Base-by-base conservation (phyloP, 768 basidiomycete species). In the Boletellus emodensis region DNA sequence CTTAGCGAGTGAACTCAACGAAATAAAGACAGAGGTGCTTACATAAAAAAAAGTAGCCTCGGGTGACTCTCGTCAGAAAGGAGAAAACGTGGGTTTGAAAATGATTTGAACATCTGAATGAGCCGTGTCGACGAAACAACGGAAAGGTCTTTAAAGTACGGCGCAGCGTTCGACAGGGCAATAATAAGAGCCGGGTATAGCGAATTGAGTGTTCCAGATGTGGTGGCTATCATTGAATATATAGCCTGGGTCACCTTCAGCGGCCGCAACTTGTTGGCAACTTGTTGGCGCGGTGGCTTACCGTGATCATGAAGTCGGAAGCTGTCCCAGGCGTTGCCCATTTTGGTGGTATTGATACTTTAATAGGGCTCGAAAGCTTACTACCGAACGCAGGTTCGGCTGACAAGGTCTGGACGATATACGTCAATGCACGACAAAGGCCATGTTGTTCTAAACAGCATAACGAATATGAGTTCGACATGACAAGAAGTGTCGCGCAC, bases 41-140 rank as follows among this genome's bases (percentile, higher is more conserved):
- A 91, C 90, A 94, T 85, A 66, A 92, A 96, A 70, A 90, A 98
- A 30, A 97, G 77, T 28, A 97, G 71, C 53, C 96, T 73, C 1
- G 96, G 96, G 63, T 97, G 93, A 7, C 94, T 92, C 68, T 97
- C 96, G 55, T 98, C 96, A 3, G 90, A 85, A 17, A 99, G 71
- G 32, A 98, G 72, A 68, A 97, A 97, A 3, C 83, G 72, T 0
- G 96, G 90, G 52, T 86, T 90, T 6, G 92, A 85, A 64, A 99
- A 95, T 0, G 95, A 91, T 26, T 80, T 85, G 70, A 96, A 92
- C 6, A 98, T 78, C 67, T 96, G 93, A 33, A 94, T 65, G 7
- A 99, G 76, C 15, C 90, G 79, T 6, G 89, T 87, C 3, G 93
- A 87, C 12, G 92, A 83, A 30, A 84, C 82, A 42, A 93, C 81